These are phyloP conservation scores for Geranomyces michiganensis DNA, from an alignment of 192 early-diverging fungal species.

Conservation along the genomic window DNA sequence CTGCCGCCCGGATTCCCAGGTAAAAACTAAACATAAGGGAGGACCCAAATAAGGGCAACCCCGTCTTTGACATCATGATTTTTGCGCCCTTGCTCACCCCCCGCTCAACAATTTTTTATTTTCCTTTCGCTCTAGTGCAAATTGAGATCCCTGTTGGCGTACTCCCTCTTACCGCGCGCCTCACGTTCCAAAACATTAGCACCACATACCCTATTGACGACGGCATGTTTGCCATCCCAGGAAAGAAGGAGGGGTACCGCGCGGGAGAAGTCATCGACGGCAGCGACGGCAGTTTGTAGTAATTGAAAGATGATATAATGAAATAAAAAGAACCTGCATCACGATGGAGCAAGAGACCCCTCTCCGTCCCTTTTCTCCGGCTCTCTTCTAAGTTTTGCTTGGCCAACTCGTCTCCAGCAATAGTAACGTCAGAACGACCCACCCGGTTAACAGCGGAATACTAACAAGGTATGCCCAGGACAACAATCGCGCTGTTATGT, in stretches of 20 bases:
- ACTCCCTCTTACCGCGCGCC: constrained; percentile 42
- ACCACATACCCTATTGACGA: constrained; percentile 29
- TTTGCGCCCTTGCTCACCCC: no score
- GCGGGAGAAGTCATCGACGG: constrained; percentile 46
- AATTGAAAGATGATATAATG: no score
- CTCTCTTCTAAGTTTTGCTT: no score
- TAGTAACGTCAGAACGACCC: constrained; percentile 29
- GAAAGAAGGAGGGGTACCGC: constrained; percentile 46
- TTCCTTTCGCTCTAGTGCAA: constrained; percentile 37
- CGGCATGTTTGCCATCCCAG: constrained; percentile 45
- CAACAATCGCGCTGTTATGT: constrained; percentile 18
- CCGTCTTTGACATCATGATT: background rate
- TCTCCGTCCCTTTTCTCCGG: no score
- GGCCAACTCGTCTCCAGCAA: constrained; percentile 9
- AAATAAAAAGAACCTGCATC: no score
- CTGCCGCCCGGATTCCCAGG: constrained; percentile 53
- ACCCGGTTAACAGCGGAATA: constrained; percentile 24
- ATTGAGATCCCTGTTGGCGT: constrained; percentile 53
- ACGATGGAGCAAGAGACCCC: no score
- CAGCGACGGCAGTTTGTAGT: constrained; percentile 19
- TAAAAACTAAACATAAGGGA: background rate
- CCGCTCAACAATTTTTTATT: no score
- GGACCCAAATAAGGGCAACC: no score
- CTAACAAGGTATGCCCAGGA: constrained; percentile 28
- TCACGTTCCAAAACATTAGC: constrained; percentile 48